Base-by-base conservation (phyloP, 2,329 filamentous ascomycete species). In the Cladobotryum protrusum region DNA sequence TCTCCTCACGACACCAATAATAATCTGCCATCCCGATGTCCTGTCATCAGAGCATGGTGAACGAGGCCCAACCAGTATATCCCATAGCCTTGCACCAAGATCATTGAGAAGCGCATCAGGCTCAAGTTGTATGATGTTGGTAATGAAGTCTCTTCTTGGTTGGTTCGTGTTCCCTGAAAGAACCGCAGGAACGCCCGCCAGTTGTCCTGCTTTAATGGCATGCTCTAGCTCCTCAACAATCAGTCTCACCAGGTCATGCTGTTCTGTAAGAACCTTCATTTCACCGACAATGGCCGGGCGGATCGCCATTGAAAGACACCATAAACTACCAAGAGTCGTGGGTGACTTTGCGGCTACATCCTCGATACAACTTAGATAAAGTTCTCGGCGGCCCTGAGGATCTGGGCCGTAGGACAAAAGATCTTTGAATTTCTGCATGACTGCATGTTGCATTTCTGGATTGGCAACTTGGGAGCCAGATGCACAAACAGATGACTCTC, bases 251-350 rank as follows among this genome's bases (percentile, higher is more conserved):
- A 89, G 65, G 53, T 81, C 75, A 60, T 85, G 78, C n/a, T 85
- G 75, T 6, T 73, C 67, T 8, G 79, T 76, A 45, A 89, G 67
- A n/a, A 70, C 65, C 24, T 72, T 73, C 18, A 89, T 65, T 52
- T 86, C 82, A 7, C 67, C 68, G 3, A 59, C 59, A 35, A 77
- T 61, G 35, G 75, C 67, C 17, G 67, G 68, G 8, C 71, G 69
- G n/a, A 78, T 69, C 15, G 81, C 62, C 42, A 74, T 67, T 45
- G 63, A 70, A 43, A 89, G 70, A 14, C 83, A 83, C 61, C 82
- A 85, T 17, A 91, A 76, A 57, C 87, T 93, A 1, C 89, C 89
- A 6, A 87, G 77, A 1, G 85, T 82, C 13, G 82, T 85, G 9
- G 70, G 55, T 2, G 83, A 84, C 62, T 77, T 82, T 18, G 75